Evolutionary conservation across 495 filamentous ascomycete genomes (phyloP).

Genomic region (Copromyces sp.): DNA sequence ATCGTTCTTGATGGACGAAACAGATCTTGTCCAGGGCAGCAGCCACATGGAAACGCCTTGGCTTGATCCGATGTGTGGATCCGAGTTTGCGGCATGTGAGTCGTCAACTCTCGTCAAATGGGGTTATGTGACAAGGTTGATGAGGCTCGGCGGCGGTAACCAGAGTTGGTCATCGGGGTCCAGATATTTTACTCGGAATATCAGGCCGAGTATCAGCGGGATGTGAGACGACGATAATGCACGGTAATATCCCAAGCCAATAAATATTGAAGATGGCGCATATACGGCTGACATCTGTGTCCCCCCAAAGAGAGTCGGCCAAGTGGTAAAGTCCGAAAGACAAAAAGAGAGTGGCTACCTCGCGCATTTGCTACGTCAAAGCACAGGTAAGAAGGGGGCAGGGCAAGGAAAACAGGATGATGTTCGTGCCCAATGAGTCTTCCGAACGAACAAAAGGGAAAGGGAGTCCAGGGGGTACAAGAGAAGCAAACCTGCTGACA

Average conservation of each 20-base stretch:
- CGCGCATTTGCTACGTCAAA: neutral
- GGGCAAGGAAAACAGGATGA: neutral
- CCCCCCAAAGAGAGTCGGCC: neutral
- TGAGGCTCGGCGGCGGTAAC: neutral
- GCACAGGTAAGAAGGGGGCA: neutral
- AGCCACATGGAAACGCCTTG: neutral
- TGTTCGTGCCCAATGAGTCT: neutral
- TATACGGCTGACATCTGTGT: neutral
- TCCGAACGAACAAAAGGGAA: neutral
- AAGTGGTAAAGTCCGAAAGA: neutral
- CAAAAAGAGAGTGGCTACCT: neutral
- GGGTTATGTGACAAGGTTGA: neutral
- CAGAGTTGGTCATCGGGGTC: neutral
- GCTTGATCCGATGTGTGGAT: neutral
- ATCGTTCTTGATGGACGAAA: neutral
- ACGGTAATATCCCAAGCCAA: neutral
- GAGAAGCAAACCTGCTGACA: neutral
- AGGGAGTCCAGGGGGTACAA: neutral
- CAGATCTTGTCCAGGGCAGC: neutral
- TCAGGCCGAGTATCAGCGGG: neutral
- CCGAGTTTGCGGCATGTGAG: neutral
- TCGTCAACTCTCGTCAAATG: neutral
- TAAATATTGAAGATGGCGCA: neutral
- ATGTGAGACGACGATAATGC: neutral
- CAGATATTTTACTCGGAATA: neutral